phyloP scores from a whole-genome alignment of 257 asterid species.

The Hygrophila difformis region DNA sequence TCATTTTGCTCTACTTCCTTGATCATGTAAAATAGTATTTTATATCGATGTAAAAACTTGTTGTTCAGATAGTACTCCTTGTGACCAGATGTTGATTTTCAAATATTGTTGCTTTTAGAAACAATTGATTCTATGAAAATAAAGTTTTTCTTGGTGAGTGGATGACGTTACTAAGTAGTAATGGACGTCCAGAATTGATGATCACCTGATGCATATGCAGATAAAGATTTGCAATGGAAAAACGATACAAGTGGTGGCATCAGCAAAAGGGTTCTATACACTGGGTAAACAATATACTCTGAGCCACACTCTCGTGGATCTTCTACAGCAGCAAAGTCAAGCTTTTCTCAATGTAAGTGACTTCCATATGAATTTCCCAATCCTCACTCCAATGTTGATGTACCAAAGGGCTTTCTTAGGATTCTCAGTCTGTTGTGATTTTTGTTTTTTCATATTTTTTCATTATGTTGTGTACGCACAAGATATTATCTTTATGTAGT shows the following conservation, averaged over 20 bases:
- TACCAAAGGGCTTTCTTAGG: too few relatives aligned
- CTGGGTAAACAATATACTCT: slow-evolving; percentile 64
- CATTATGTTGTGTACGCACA: not conserved
- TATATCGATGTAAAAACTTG: too few relatives aligned
- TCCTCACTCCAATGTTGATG: too few relatives aligned
- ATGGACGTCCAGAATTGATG: slow-evolving; percentile 12
- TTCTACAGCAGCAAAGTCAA: slow-evolving; percentile 97
- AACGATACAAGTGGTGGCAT: slow-evolving; percentile 73
- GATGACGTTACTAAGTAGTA: slow-evolving; percentile 3
- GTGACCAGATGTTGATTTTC: not conserved
- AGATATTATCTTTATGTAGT: not conserved
- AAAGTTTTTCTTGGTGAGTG: not conserved
- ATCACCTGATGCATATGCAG: slow-evolving; percentile 36
- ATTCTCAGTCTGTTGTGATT: not conserved
- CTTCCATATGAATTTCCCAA: slow-evolving; percentile 1
- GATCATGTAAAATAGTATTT: slow-evolving; percentile 2
- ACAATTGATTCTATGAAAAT: not conserved
- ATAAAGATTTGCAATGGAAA: slow-evolving; percentile 96
- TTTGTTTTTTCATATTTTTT: not conserved
- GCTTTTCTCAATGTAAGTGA: slow-evolving; percentile 85
- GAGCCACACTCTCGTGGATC: slow-evolving; percentile 92
- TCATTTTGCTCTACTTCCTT: not conserved
- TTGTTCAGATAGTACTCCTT: too few relatives aligned
- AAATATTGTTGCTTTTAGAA: not conserved
- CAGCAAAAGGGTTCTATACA: slow-evolving; percentile 81